Evolutionary conservation across 352 stramenopile genomes (phyloP).

Genomic region (Phytophthora crassamura): DNA sequence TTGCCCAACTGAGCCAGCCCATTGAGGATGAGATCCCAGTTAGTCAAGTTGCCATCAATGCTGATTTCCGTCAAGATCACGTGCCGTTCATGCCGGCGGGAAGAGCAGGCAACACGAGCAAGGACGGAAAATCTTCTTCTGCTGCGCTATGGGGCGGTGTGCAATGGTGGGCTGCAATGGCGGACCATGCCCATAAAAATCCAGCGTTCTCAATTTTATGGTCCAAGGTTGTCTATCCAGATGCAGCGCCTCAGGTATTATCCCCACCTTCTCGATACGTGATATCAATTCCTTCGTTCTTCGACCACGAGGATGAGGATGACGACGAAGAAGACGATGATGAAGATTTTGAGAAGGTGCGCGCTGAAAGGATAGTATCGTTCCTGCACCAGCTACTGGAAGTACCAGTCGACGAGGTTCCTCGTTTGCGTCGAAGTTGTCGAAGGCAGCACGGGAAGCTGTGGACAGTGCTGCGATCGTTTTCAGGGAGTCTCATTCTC

Average conservation of each 20-base stretch:
- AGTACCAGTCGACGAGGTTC: constrained; percentile 24
- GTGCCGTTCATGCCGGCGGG: constrained; percentile 28
- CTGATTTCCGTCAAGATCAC: constrained; percentile 50
- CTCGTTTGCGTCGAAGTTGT: constrained; percentile 41
- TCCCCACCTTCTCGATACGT: constrained; percentile 45
- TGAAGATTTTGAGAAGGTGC: constrained; percentile 34
- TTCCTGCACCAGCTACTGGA: constrained; percentile 42
- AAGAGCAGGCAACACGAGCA: neutral
- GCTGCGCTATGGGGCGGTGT: constrained; percentile 37
- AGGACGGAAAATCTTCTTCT: constrained; percentile 11
- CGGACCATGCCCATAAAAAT: constrained; percentile 38
- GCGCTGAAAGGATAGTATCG: constrained; percentile 39
- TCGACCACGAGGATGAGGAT: constrained; percentile 17
- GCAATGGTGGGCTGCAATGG: constrained; percentile 50
- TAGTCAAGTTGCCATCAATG: constrained; percentile 44
- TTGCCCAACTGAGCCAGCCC: constrained; percentile 46
- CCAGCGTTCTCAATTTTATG: constrained; percentile 41
- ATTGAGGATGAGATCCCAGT: constrained; percentile 37
- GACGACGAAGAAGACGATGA: constrained; percentile 27
- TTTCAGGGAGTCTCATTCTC: constrained; percentile 56
- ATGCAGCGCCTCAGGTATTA: constrained; percentile 11
- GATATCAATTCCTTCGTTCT: constrained; percentile 34
- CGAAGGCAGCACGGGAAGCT: constrained; percentile 54
- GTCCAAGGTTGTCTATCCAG: constrained; percentile 31
- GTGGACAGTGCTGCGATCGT: constrained; percentile 54